Evolutionary conservation across 2,329 filamentous ascomycete species (phyloP), one percentile per base, ranked within the genome.

Genomic region (Ambrosiella cleistominuta): DNA sequence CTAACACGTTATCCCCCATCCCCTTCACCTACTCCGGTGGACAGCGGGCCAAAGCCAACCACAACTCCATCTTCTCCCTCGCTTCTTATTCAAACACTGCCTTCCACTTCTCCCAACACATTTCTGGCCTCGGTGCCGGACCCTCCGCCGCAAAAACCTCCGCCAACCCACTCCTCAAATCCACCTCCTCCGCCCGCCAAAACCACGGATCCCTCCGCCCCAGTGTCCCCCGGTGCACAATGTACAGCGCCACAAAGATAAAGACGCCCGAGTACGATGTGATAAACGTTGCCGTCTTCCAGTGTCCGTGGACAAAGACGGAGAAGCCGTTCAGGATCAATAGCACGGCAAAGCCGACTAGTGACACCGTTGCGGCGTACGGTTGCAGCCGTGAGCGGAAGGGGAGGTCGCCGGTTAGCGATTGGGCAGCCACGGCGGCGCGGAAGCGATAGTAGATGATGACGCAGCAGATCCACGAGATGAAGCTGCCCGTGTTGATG

Each of bases 241-340:
- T 45, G 74, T 67, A n/a, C 54, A 83, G 71, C 2, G 69, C 59
- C 11, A 78, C 63, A 65, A 85, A 85, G 15, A 81, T 75, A 0
- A 80, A 79, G 54, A 85, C 77, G 7, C 80, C 80, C n/a, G 83
- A 75, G 63, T 85, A 85, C 0, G 79, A 74, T 0, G 80, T 82
- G 35, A 84, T 69, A 64, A 85, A 85, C 54, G 68, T 72, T 17
- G 70, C 71, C 0, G 73, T 72, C 9, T 72, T 74, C 74, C 78
- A 85, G 15, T 78, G 71, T 3, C 71, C 70, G 0, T 77, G 75
- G 67, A 79, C 81, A 66, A 85, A 85, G 2, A 81, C 77, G 42
- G 76, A 75, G 65, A 85, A 85, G 1, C 82, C 82, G 61, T 83
- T 84, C 65, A 82, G 73, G 1, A 84, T 66, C 2, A 70, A 70